Percentiles rank a stretch among this genome's conserved stretches.
phyloP scores from a whole-genome alignment of 2,329 filamentous ascomycete species.

The Aspergillus nomiae region DNA sequence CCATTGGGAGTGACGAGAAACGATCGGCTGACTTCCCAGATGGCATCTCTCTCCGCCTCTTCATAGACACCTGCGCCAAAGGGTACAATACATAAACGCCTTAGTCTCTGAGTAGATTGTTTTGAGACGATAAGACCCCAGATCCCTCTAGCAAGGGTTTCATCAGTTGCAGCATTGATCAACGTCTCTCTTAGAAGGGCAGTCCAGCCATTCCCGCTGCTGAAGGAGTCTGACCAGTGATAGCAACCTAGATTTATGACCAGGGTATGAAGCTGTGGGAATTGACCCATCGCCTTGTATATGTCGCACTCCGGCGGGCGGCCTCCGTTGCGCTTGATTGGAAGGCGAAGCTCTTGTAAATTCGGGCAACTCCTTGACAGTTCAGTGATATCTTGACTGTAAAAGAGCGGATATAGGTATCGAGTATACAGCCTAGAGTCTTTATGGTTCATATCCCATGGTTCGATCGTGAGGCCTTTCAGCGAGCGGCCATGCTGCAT shows the following conservation, averaged over 20 bases:
- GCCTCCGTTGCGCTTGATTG: not conserved
- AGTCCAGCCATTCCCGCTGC: too few species aligned
- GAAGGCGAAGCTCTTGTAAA: not conserved
- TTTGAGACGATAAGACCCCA: not conserved
- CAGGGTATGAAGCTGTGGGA: not conserved
- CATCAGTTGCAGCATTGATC: not conserved
- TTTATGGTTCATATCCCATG: not conserved
- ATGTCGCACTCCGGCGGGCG: not conserved
- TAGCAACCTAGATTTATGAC: not conserved
- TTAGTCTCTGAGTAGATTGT: not conserved
- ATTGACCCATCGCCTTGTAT: not conserved
- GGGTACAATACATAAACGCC: not conserved
- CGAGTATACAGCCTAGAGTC: not conserved
- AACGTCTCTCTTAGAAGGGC: not conserved
- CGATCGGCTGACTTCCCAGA: not conserved
- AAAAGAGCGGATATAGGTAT: not conserved
- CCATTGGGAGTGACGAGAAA: not conserved
- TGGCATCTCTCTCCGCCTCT: not conserved
- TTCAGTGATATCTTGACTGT: not conserved
- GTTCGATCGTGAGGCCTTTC: not conserved
- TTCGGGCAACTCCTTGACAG: not conserved
- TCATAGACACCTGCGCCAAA: not conserved
- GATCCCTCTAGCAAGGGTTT: not conserved
- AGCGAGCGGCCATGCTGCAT: not conserved
- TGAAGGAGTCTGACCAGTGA: not conserved